Evolutionary conservation across 108 stramenopile species (phyloP), one percentile per base, ranked within the genome.

Genomic region (Cyclotella atomus): DNA sequence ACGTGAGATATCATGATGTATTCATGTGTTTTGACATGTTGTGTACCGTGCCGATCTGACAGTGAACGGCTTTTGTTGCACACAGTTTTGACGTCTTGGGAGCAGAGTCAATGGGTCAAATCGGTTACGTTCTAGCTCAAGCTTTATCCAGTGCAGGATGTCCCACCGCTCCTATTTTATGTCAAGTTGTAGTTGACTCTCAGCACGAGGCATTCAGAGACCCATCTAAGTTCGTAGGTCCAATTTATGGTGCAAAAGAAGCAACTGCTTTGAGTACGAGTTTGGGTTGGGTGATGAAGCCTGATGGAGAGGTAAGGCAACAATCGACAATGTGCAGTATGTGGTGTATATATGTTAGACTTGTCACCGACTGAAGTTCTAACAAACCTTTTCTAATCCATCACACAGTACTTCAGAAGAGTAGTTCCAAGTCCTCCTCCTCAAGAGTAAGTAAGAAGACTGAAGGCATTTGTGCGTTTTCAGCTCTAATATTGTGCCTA

Each of bases 61-160:
- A n/a, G n/a, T n/a, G n/a, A n/a, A n/a, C n/a, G n/a, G n/a, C n/a
- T n/a, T n/a, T n/a, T 41, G 12, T 41, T 9, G 12, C 7, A 41
- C 16, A 9, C 38, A 73, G 72, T 16, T 85, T 82, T 70, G 77
- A 83, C 82, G 89, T 90, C 0, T 59, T 88, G 5, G 91, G 92
- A 19, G 92, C 92, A 23, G 92, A 93, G 69, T 83, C 80, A n/a
- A 88, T 86, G 85, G 92, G 92, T 0, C 92, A 93, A 43, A 93
- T 93, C 45, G 92, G 92, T 12, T 93, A 89, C 64, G 85, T 93
- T 27, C 77, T 93, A 24, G 88, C 88, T 1, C 92, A 93, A 55
- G 89, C 92, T 1, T 45, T 93, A 59, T 59, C 76, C 17, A 83
- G 82, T 23, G 82, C 71, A 19, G 89, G 89, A 17, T 47, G 54